Base-by-base conservation (phyloP, 108 stramenopile species). In the Licmophora abbreviata region DNA sequence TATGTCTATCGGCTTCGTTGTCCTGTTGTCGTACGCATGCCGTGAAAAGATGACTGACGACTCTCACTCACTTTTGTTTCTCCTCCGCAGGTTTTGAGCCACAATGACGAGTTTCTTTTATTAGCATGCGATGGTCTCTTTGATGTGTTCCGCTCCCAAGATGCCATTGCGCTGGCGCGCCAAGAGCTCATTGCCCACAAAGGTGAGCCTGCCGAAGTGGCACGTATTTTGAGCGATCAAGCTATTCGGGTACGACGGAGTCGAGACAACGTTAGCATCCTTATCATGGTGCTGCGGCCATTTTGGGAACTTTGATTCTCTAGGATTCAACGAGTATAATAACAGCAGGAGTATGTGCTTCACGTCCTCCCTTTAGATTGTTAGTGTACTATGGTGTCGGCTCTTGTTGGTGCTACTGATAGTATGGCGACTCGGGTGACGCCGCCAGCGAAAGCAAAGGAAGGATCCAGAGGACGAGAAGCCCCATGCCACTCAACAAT, bases 51-150 rank as follows among this genome's bases (percentile, higher is more conserved):
- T n/a, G n/a, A n/a, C n/a, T n/a, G 15, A 2, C 5, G 1, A 5
- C 20, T 53, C 47, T 34, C 54, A 38, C 7, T 44, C 44, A 29
- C 27, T 33, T 56, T 31, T 45, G 40, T 49, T 34, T 59, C 15
- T 25, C 27, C 29, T 58, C 22, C 11, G 6, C 59, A 81, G 83
- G 80, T 92, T 45, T 56, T 95, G 42, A 86, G 73, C 25, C 86
- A 89, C 48, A 79, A 79, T 37, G 95, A 94, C 60, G 92, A 98
- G 72, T 98, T 98, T 68, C 59, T 96, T 27, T 66, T 98, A 27
- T 68, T 98, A 46, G 97, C 97, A 15, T 98, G 97, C 71, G 97
- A 98, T 59, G 97, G 97, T 31, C 71, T 98, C 5, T 98, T 96
- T 59, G 97, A 98, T 64, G 97, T 98, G 4, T 93, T 95, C 71